Evolutionary conservation across 345 rosid genomes (phyloP), one percentile per base, ranked within the genome.

Genomic region (Brassica incana): DNA sequence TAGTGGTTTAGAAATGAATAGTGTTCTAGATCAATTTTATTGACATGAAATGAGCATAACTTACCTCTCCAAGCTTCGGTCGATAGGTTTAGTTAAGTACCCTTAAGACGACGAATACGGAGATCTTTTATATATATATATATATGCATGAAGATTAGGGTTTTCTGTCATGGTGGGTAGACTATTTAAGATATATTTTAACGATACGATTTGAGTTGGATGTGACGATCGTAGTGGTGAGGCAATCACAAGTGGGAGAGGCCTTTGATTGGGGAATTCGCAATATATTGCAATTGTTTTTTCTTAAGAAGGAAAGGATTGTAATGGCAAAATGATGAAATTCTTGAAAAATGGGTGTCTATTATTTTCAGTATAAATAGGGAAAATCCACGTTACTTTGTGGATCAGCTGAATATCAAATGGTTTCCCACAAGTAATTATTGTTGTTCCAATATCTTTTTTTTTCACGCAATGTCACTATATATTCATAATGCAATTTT

Each of bases 321-420:
- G 40, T 7, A 43, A 67, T 66, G 82, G 32, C 9, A 66, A 72
- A 78, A 73, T 78, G 78, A 73, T 79, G 65, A 61, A 45, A 27
- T 79, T 18, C 8, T 79, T 79, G 78, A 73, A 62, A 67, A 61
- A 18, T 45, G 25, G 15, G 35, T 45, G 54, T 59, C 30, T 73
- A 73, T 73, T 79, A 59, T 60, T 73, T 14, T 30, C 75, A 67
- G 59, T 79, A 73, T 32, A 65, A 79, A 79, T 68, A 68, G 69
- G 70, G 65, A 25, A 78, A 79, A 15, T 64, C 82, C 82, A 79
- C 71, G 29, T 60, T 43, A 79, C 56, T 45, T 61, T 48, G n/a
- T 73, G 32, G 64, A 68, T 79, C 54, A 71, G 16, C 8, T 10
- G 62, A 65, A 65, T 27, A 71, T 27, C 29, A 59, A 67, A 32